These are phyloP conservation scores for Cryptococcus maquisensis DNA, from an alignment of 1,284 basidiomycete species.

Conservation along the genomic window DNA sequence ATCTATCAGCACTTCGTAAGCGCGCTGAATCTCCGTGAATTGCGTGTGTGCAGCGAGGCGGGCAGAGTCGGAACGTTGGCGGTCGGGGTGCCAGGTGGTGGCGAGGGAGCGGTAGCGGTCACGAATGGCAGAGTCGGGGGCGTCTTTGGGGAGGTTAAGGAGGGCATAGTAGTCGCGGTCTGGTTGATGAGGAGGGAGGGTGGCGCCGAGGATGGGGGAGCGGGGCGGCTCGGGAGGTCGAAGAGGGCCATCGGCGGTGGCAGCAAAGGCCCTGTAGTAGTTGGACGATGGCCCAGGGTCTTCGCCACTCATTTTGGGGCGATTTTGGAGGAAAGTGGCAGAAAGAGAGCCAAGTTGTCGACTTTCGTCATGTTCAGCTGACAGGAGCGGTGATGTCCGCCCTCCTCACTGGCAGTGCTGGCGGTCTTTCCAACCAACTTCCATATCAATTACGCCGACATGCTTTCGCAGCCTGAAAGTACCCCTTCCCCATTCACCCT, in stretches of 20 bases:
- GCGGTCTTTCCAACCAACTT: too few relatives aligned
- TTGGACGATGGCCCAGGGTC: conserved; percentile 42
- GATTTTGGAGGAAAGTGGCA: too few relatives aligned
- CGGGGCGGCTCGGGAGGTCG: conserved; percentile 26
- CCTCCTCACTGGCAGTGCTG: too few relatives aligned
- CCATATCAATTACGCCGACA: too few relatives aligned
- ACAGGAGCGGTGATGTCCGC: too few relatives aligned
- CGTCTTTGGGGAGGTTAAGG: conserved; percentile 40
- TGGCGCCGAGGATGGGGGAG: conserved; percentile 22
- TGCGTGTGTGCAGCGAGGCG: conserved; percentile 33
- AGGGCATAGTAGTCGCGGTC: conserved; percentile 33
- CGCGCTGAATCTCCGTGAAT: conserved; percentile 43
- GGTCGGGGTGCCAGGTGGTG: conserved; percentile 54
- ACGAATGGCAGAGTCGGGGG: conserved; percentile 36
- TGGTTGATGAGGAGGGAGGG: conserved; percentile 3
- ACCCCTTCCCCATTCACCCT: too few relatives aligned
- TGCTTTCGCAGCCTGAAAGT: too few relatives aligned
- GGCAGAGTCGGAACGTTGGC: conserved; percentile 48
- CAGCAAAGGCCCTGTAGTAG: conserved; percentile 37
- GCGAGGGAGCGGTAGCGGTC: conserved; percentile 44
- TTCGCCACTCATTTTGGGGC: conserved; percentile 4
- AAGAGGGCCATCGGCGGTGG: conserved; percentile 31
- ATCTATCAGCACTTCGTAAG: conserved; percentile 51
- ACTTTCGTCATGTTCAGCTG: too few relatives aligned
- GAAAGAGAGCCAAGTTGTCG: too few relatives aligned